Evolutionary conservation across 257 asterid genomes (phyloP).

Genomic region (Parsonsia alboflavescens): DNA sequence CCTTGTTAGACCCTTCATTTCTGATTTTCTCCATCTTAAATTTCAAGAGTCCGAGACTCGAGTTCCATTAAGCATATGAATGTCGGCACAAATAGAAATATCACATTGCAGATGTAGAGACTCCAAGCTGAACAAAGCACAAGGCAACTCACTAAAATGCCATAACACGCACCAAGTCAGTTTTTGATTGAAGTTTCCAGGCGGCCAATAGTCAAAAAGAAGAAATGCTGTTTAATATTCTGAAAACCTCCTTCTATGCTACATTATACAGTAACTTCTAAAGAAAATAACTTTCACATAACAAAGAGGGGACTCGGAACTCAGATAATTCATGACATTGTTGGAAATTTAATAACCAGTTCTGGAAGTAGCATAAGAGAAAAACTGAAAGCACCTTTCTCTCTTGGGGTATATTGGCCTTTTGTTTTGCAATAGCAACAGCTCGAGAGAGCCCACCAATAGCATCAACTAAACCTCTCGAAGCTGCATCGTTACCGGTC

Average conservation of each 20-base stretch:
- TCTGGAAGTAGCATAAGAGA: constrained; percentile 4
- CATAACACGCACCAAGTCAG: background rate
- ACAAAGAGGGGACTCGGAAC: background rate
- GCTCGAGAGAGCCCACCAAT: constrained; percentile 90
- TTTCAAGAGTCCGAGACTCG: background rate
- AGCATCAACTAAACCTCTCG: constrained; percentile 88
- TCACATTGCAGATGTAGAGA: too few species aligned
- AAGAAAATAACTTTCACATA: background rate
- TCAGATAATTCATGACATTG: background rate
- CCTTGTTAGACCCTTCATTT: background rate
- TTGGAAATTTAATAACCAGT: background rate
- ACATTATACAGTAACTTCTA: background rate
- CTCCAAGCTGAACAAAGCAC: background rate
- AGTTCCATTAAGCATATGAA: background rate
- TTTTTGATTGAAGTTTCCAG: background rate
- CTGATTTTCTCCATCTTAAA: background rate
- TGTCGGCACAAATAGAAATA: background rate
- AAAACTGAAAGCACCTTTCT: constrained; percentile 45
- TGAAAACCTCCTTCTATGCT: background rate
- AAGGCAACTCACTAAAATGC: background rate
- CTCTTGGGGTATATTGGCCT: constrained; percentile 86
- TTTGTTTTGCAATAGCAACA: constrained; percentile 87
- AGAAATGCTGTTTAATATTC: background rate
- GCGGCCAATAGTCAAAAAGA: background rate
- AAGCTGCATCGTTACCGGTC: constrained; percentile 89